A percentile compares a stretch with the other conserved stretches of the same genome.
Conservation (phyloP, 2,329 filamentous ascomycete species). For the Ascochyta lentis region DNA sequence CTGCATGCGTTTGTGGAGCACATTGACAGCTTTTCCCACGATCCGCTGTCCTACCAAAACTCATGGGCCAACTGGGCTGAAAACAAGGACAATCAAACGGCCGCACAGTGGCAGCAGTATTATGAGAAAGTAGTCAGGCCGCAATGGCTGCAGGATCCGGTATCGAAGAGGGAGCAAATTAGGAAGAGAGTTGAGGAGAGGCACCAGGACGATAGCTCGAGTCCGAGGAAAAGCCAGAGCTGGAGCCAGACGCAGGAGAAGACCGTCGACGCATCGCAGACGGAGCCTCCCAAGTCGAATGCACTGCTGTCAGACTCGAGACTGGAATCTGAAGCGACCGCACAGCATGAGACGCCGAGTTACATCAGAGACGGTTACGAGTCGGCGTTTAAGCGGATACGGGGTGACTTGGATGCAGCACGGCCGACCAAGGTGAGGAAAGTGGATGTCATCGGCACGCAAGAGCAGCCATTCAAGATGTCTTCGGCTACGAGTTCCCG, state of each 20-base stretch:
- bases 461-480: conserved; percentile 29
- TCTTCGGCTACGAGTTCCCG: conserved; percentile 24
- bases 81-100: conserved; percentile 26
- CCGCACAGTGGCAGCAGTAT: conserved; percentile 44
- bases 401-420: conserved; percentile 8
- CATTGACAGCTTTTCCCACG: conserved; percentile 19
- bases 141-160: conserved; percentile 38
- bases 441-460: conserved; percentile 11
- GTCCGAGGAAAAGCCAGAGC: conserved; percentile 12
- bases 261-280: background rate
- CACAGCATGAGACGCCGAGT: conserved; percentile 31
- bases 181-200: conserved; percentile 25
- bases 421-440: conserved; percentile 29
- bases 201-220: background rate
- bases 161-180: conserved; percentile 32
- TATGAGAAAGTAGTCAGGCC: conserved; percentile 44
- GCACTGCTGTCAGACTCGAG: conserved; percentile 14
- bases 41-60: conserved; percentile 15
- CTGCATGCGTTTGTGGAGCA: conserved; percentile 38
- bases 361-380: conserved; percentile 30
- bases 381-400: conserved; percentile 30
- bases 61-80: conserved; percentile 38
- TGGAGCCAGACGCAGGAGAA: conserved; percentile 1
- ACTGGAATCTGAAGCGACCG: conserved; percentile 31
- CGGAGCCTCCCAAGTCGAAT: background rate